These are phyloP conservation scores for Apiotrichum sp. DNA, from an alignment of 1,284 basidiomycete species.

Conservation along the genomic window DNA sequence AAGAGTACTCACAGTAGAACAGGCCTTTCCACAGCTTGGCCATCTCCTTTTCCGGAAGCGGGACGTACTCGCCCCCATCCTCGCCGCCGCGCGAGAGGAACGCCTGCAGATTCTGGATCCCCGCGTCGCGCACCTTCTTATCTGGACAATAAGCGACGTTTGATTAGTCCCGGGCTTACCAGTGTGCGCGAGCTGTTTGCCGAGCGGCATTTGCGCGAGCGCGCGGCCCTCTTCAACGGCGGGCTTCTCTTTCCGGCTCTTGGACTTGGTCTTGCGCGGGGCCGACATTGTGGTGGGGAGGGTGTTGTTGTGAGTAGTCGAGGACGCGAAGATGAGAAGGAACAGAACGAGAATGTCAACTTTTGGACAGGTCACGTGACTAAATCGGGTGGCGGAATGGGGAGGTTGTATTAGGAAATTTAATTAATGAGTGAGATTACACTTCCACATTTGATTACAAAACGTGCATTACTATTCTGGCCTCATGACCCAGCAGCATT, in stretches of 20 bases:
- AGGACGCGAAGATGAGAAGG: too few relatives aligned
- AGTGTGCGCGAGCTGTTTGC: slow-evolving; percentile 82
- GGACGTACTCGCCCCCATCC: slow-evolving; percentile 29
- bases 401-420: too few relatives aligned
- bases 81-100: slow-evolving; percentile 66
- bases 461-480: too few relatives aligned
- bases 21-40: slow-evolving; percentile 94
- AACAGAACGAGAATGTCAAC: background rate
- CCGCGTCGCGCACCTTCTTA: slow-evolving; percentile 82
- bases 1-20: slow-evolving; percentile 73
- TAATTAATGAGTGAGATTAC: too few relatives aligned
- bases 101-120: slow-evolving; percentile 65
- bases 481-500: too few relatives aligned
- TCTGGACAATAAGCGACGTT: too few relatives aligned
- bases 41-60: slow-evolving; percentile 66
- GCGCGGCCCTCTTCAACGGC: slow-evolving; percentile 16
- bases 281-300: background rate
- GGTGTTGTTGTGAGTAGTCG: too few relatives aligned
- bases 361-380: background rate
- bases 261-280: background rate
- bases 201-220: slow-evolving; percentile 55
- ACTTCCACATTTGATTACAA: too few relatives aligned
- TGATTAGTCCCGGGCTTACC: slow-evolving; percentile 55
- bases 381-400: background rate
- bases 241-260: slow-evolving; percentile 24